Base-by-base conservation (phyloP, 2,329 filamentous ascomycete genomes). In the Colletotrichum liaoningense region DNA sequence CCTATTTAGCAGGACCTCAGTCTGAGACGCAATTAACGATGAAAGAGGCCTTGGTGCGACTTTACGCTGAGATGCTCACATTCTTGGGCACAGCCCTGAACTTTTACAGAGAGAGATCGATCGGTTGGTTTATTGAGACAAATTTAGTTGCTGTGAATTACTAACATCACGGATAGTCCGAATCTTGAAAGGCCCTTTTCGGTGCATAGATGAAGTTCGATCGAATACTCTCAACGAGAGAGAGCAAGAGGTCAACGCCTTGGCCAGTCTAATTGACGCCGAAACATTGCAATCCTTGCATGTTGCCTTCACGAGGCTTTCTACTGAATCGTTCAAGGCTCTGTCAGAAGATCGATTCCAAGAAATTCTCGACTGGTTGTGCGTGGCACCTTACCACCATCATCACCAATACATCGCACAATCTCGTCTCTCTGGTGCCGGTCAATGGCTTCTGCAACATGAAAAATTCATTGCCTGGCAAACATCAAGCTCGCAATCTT, bases 401-500 rank as follows among this genome's bases (percentile, higher is more conserved):
- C 57, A 68, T 6, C 57, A 68, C 4, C 46, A 68, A 5, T 62
- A 56, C 6, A 7, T 67, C 1, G 8, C 30, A 0, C 57, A 56
- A 5, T 22, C 30, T 5, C 66, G 66, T 5, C 22, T 54, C 1
- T 9, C n/a, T 1, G 46, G 46, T 7, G 66, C 19, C 9, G 56
- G 56, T 2, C 56, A 62, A 28, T 68, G 66, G 57, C 4, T 68
- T 2, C 9, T 68, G 2, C 6, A 22, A 4, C 57, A 68, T 16
- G 0, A 12, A 1, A 16, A 30, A 2, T 62, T 28, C 16, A 0
- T 2, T 0, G 6, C 28, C 5, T 68, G 66, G 57, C 9, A 30
- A 0, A 14, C 2, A 0, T 55, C 42, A 14, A 68, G 66, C 22
- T 62, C 57, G 1, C 1, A 57, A 1, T 62, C 46, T 6, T 11